Base-by-base conservation (phyloP, 371 early-diverging fungal species). In the Syncephalastrum sp. region DNA sequence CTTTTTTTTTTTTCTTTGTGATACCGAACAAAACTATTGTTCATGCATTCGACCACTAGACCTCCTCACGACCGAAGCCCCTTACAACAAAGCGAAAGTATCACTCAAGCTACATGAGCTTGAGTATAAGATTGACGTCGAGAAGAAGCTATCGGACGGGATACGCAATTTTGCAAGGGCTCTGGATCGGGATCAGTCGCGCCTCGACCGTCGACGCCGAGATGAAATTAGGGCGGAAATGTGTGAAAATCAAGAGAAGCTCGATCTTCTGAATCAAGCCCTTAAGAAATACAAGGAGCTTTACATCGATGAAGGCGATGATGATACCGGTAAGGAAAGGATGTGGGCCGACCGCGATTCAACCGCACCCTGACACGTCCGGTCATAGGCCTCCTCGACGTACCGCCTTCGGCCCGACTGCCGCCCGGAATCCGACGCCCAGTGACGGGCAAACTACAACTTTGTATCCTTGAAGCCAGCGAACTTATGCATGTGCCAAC, bases 41-140 rank as follows among this genome's bases (percentile, higher is more conserved):
- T 57, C 19, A 57, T 48, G 53, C 52, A 53, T 57, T 51, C n/a
- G 21, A 38, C 27, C 23, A 27, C 17, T 67, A 77, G 91, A 90
- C 65, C 73, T 90, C 58, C 73, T 89, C 41, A 91, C 86, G 63
- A 82, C 86, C 14, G 87, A 87, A 45, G 89, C 91, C 24, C 82
- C 88, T 10, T 82, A 92, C 55, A 91, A 93, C 7, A 80, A 82
- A 10, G 87, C 91, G 47, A 94, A 94, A 68, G 88, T 96, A 14
- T 88, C 92, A 43, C 81, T 89, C 62, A 93, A 92, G 69, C 70
- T 95, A 47, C 86, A 87, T 38, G 93, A 94, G 67, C 74, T 95
- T 38, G 84, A 88, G 45, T 87, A 85, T 66, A 95, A 95, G 67
- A 82, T 95, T 10, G 91, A 94, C 59, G 87, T 95, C 10, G 98